Evolutionary conservation across 2,329 filamentous ascomycete genomes (phyloP).

Genomic region (Calonectria pseudoreteaudii): DNA sequence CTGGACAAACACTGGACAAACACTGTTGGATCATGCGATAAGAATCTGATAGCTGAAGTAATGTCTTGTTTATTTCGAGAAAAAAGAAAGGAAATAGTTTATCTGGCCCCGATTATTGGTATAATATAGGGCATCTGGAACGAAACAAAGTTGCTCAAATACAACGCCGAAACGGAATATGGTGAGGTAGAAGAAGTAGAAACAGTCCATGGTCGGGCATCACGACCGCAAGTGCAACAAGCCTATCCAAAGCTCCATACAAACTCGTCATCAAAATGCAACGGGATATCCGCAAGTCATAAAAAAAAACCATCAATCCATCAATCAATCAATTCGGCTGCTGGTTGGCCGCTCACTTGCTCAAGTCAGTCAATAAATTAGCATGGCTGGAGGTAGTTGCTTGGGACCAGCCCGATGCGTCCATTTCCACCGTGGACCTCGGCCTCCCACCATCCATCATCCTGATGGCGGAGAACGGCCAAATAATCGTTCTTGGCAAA

Average conservation of each 20-base stretch:
- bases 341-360: constrained; percentile 21
- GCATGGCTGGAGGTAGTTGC: constrained; percentile 73
- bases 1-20: too few relatives aligned
- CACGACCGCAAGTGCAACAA: constrained; percentile 14
- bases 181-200: constrained; percentile 2
- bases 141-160: constrained; percentile 32
- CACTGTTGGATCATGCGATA: not conserved
- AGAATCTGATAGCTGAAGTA: not conserved
- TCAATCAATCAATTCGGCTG: constrained; percentile 25
- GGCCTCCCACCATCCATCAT: constrained; percentile 99
- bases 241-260: constrained; percentile 28
- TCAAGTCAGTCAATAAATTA: constrained; percentile 42
- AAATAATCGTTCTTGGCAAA: constrained; percentile 94
- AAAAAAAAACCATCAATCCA: constrained; percentile 17
- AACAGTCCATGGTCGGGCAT: constrained; percentile 23
- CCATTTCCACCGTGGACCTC: constrained; percentile 81
- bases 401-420: constrained; percentile 72
- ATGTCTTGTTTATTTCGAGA: not conserved
- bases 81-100: constrained; percentile 1
- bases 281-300: constrained; percentile 29
- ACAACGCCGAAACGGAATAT: constrained; percentile 27
- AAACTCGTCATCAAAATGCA: constrained; percentile 25
- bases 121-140: constrained; percentile 26
- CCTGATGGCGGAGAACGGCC: constrained; percentile 89
- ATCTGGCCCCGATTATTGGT: constrained; percentile 19